Conservation (phyloP, 305 asterid species). For the Solanum hybrid region DNA sequence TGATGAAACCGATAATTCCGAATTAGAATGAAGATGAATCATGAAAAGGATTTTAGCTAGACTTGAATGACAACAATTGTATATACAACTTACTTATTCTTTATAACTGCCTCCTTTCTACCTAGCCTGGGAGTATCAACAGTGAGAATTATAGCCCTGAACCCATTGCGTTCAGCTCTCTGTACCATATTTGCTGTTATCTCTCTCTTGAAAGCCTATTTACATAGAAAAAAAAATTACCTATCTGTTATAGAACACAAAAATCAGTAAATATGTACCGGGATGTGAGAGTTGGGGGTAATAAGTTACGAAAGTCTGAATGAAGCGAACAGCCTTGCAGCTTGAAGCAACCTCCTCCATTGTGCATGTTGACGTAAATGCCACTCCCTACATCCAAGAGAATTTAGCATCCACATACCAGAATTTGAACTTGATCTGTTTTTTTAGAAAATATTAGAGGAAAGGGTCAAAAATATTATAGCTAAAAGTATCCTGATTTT, state of each 20-base stretch:
- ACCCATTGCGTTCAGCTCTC: conserved; percentile 65
- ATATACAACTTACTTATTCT: conserved; percentile 37
- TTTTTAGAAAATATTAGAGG: neutral
- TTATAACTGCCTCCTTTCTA: conserved; percentile 59
- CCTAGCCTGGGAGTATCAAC: conserved; percentile 61
- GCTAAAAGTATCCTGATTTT: neutral
- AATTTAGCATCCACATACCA: neutral
- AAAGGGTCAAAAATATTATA: neutral
- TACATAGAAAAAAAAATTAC: neutral
- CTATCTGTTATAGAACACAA: neutral
- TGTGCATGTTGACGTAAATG: conserved; percentile 21
- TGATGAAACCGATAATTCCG: neutral
- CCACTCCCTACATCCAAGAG: conserved; percentile 28
- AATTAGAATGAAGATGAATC: neutral
- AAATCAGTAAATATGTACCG: neutral
- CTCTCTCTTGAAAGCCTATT: conserved; percentile 46
- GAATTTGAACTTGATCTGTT: neutral
- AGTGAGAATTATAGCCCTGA: conserved; percentile 54
- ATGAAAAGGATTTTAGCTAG: neutral
- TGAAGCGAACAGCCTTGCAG: conserved; percentile 57
- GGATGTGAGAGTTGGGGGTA: neutral
- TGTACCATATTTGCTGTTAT: conserved; percentile 45
- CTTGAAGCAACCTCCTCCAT: conserved; percentile 15
- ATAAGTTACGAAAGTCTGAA: conserved; percentile 42
- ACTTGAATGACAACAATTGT: neutral